Evolutionary conservation across 768 basidiomycete genomes (phyloP).

Genomic region (Tylopilus intermedius): DNA sequence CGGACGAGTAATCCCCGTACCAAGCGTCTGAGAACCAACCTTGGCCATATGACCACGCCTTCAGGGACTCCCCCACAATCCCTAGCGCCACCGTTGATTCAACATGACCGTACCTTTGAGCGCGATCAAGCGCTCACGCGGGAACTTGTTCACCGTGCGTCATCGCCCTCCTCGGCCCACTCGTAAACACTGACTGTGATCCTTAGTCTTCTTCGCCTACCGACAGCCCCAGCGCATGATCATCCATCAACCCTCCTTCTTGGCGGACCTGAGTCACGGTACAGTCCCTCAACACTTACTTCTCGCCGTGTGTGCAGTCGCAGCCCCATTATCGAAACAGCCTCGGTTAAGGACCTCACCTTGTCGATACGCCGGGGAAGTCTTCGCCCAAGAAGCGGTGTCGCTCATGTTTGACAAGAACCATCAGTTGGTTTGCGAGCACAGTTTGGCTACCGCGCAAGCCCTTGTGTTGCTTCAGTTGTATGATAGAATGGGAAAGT

Average conservation of each 20-base stretch:
- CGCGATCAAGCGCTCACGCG: conserved; percentile 62
- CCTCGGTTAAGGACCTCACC: conserved; percentile 54
- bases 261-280: conserved; percentile 58
- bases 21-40: conserved; percentile 48
- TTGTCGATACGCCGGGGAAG: conserved; percentile 50
- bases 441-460: conserved; percentile 69
- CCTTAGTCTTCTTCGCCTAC: conserved; percentile 74
- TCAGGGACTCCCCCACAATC: conserved; percentile 30
- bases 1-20: conserved; percentile 38
- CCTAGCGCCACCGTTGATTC: conserved; percentile 31
- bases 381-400: conserved; percentile 54
- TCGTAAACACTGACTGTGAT: conserved; percentile 2
- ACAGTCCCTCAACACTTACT: conserved; percentile 67
- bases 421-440: conserved; percentile 54
- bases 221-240: conserved; percentile 73
- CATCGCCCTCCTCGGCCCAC: neutral
- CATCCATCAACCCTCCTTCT: conserved; percentile 76
- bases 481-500: conserved; percentile 50
- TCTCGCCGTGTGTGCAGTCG: conserved; percentile 71
- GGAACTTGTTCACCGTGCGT: conserved; percentile 70
- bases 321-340: conserved; percentile 70
- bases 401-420: conserved; percentile 68
- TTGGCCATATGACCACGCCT: conserved; percentile 34
- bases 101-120: conserved; percentile 40
- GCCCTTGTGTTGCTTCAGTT: conserved; percentile 69